These are phyloP conservation scores for Anisogramma anomala DNA, from an alignment of 2,329 filamentous ascomycete species.

Conservation along the genomic window DNA sequence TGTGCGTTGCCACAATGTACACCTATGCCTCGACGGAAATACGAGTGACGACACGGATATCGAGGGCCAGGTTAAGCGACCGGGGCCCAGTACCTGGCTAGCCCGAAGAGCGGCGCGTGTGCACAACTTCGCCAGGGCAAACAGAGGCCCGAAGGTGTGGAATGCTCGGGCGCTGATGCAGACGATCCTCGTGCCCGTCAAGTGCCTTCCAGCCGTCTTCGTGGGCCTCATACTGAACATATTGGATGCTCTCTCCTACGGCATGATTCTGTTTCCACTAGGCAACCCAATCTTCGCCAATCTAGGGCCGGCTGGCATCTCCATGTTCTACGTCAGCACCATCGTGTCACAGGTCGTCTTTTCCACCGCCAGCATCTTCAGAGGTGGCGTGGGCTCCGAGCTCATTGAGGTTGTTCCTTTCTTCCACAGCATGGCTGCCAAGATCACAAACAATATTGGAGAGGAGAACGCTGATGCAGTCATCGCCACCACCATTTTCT, in stretches of 20 bases:
- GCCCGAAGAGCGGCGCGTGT: conserved; percentile 19
- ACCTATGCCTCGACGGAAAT: conserved; percentile 13
- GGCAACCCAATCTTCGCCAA: conserved; percentile 75
- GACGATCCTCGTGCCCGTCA: conserved; percentile 51
- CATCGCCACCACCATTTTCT: conserved; percentile 84
- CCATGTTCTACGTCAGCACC: conserved; percentile 97
- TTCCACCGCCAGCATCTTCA: conserved; percentile 78
- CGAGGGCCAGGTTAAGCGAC: conserved; percentile 37
- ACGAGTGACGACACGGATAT: conserved; percentile 26
- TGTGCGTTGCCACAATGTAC: conserved; percentile 17
- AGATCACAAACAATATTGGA: conserved; percentile 68
- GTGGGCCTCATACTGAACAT: conserved; percentile 85
- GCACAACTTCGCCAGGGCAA: conserved; percentile 17
- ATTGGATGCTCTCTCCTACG: conserved; percentile 88
- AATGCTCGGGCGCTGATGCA: conserved; percentile 53
- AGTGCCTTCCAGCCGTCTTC: conserved; percentile 72
- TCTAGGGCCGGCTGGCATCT: conserved; percentile 86
- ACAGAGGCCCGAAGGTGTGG: conserved; percentile 60
- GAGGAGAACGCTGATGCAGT: conserved; percentile 73
- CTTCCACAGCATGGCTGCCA: conserved; percentile 95
- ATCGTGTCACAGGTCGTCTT: conserved; percentile 89
- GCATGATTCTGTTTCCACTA: conserved; percentile 90
- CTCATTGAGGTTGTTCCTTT: conserved; percentile 98
- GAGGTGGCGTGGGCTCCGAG: conserved; percentile 84
- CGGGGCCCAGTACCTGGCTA: conserved; percentile 24